Evolutionary conservation across 1,284 basidiomycete species (phyloP), one percentile per base, ranked within the genome.

Genomic region (Naganishia liquefaciens): DNA sequence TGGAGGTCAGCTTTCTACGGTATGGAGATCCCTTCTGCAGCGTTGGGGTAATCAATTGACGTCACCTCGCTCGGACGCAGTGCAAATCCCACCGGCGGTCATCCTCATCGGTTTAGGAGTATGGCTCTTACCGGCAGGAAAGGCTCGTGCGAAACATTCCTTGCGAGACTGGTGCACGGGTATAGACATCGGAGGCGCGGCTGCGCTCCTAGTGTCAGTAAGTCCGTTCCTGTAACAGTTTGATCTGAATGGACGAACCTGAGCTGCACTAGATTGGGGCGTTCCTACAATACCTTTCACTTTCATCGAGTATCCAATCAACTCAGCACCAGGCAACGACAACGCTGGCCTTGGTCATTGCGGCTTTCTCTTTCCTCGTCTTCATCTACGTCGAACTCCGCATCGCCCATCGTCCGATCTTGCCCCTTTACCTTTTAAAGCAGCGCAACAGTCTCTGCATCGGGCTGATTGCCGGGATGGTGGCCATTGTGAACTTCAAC

Each of bases 1-100:
- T 80, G 79, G 79, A 68, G 78, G n/a, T 70, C 72, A 5, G 78
- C 77, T 3, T 80, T 80, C 64, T 70, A 74, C n/a, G 66, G 70
- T 68, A 21, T 30, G 25, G 15, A 46, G 44, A 3, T 27, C 19
- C 42, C 10, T 10, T 5, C 17, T 19, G 2, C 27, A 5, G 7
- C 37, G 6, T 19, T 27, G 15, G 21, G 54, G 10, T 10, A 1
- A 49, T 25, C 65, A 62, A 19, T 13, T 28, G 7, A 33, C 23
- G 27, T 27, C 37, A 21, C n/a, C 52, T 40, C 37, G 6, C 39
- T 11, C n/a, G n/a, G 28, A 30, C 46, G 11, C 25, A 71, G 69
- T 67, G 4, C 70, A 71, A 53, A 53, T 73, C 6, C 70, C 71
- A 4, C 53, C 70, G 13, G 66, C 68, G 1, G 33, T 65, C 9